phyloP scores from a whole-genome alignment of 257 asterid genomes.

The Fraxinus quadrangulata region DNA sequence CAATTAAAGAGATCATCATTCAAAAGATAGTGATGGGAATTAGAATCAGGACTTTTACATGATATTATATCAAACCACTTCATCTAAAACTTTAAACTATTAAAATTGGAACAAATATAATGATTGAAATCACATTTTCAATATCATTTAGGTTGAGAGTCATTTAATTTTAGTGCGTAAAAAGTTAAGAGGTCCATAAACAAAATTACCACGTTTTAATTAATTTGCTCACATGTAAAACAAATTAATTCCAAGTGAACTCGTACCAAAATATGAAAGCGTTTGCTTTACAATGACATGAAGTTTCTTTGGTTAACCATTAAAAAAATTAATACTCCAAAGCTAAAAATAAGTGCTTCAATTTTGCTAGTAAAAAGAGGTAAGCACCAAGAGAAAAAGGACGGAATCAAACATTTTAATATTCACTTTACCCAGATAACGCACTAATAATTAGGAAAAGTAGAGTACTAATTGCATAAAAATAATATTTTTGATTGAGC shows the following conservation, averaged over 20 bases:
- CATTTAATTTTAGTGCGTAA: too few relatives aligned
- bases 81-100: too few relatives aligned
- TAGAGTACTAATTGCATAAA: neutral
- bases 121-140: neutral
- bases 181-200: constrained; percentile 5
- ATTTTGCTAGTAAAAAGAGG: constrained; percentile 19
- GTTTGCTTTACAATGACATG: constrained; percentile 25
- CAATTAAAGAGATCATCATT: neutral
- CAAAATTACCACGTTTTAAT: neutral
- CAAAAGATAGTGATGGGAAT: neutral
- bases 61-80: too few relatives aligned
- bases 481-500: constrained; percentile 9
- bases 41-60: too few relatives aligned
- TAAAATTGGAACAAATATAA: too few relatives aligned
- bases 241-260: neutral
- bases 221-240: neutral
- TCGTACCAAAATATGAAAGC: constrained; percentile 31
- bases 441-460: constrained; percentile 24
- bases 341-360: constrained; percentile 20
- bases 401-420: constrained; percentile 41
- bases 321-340: neutral
- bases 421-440: constrained; percentile 27
- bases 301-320: constrained; percentile 21
- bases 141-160: neutral
- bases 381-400: constrained; percentile 16